These are phyloP conservation scores for Pseudocohnilembus persalinus DNA, from an alignment of 169 alveolate genomes.

Conservation along the genomic window DNA sequence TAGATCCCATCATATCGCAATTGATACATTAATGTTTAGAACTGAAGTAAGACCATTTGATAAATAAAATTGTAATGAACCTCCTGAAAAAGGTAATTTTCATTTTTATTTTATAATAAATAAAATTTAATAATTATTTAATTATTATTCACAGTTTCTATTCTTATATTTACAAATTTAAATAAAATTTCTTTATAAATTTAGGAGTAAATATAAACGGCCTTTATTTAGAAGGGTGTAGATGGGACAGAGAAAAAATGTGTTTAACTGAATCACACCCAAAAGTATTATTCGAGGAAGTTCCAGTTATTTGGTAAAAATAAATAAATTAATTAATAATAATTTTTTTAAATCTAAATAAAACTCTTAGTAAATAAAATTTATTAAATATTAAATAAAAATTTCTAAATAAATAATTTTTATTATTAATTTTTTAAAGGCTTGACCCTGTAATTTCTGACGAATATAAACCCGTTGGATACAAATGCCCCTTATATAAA, in stretches of 20 bases:
- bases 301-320: conserved; percentile 84
- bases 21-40: conserved; percentile 82
- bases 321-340: too few species aligned
- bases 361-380: too few species aligned
- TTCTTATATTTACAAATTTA: background rate
- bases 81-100: conserved; percentile 76
- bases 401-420: background rate
- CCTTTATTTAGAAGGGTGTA: conserved; percentile 86
- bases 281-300: conserved; percentile 71
- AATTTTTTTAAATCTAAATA: too few species aligned
- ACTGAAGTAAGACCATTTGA: conserved; percentile 64
- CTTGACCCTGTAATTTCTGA: conserved; percentile 72
- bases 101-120: conserved; percentile 3
- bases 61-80: conserved; percentile 58
- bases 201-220: conserved; percentile 91
- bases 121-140: background rate
- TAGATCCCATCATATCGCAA: conserved; percentile 81
- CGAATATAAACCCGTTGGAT: conserved; percentile 46
- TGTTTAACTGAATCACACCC: conserved; percentile 76
- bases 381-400: too few species aligned
- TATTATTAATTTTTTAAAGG: conserved; percentile 28
- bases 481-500: conserved; percentile 87
- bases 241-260: conserved; percentile 81
- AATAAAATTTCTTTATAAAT: background rate
- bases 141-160: background rate